Evolutionary conservation across 2,329 filamentous ascomycete species (phyloP).

Genomic region (Cercospora zeae-maydis): DNA sequence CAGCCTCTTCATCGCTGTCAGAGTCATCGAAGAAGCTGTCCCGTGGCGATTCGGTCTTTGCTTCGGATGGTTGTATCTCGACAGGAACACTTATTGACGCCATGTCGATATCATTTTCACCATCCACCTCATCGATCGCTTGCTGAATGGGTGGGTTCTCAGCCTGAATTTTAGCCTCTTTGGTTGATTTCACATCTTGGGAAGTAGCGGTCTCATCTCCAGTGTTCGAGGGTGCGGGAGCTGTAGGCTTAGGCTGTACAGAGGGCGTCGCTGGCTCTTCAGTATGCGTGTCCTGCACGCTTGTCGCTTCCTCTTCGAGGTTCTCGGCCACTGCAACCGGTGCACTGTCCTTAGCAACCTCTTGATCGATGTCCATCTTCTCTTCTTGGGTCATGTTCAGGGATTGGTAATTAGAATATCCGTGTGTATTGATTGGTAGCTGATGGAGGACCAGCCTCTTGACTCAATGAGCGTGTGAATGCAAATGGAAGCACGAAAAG

Average conservation of each 20-base stretch:
- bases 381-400: background rate
- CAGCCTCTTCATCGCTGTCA: background rate
- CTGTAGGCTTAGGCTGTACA: background rate
- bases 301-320: background rate
- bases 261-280: background rate
- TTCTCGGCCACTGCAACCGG: background rate
- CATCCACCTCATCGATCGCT: background rate
- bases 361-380: background rate
- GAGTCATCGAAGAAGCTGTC: background rate
- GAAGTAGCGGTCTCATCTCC: background rate
- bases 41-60: background rate
- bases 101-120: background rate
- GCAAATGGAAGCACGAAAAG: background rate
- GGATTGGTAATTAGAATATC: background rate
- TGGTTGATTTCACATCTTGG: background rate
- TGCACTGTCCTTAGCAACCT: background rate
- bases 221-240: background rate
- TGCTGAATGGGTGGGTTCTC: background rate
- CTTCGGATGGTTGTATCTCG: too few species aligned
- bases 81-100: background rate
- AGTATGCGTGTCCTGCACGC: background rate
- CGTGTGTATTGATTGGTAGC: background rate
- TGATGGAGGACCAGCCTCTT: constrained; percentile 8
- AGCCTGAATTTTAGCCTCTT: too few species aligned
- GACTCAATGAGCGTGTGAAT: background rate